phyloP scores from a whole-genome alignment of 495 filamentous ascomycete species.

The Recurvomyces mirabilis region DNA sequence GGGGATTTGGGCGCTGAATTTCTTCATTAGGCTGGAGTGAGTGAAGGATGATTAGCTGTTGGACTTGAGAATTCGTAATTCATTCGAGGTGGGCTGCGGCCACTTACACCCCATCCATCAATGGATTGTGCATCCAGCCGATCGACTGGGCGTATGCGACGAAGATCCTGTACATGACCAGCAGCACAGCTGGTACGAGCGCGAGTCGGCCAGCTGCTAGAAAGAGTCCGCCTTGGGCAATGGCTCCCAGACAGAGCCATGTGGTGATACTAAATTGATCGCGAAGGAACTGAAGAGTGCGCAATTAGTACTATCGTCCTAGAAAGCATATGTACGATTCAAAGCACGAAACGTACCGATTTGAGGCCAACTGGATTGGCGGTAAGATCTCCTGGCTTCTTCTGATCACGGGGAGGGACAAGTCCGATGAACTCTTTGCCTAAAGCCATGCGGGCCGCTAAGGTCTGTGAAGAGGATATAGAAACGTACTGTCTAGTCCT shows the following conservation, averaged over 20 bases:
- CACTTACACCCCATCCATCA: conserved; percentile 26
- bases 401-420: background rate
- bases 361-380: too few relatives aligned
- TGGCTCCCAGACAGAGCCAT: conserved; percentile 37
- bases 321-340: background rate
- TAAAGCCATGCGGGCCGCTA: too few relatives aligned
- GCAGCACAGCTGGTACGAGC: conserved; percentile 27
- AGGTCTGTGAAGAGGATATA: too few relatives aligned
- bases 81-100: too few relatives aligned
- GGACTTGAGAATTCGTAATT: too few relatives aligned
- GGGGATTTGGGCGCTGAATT: conserved; percentile 31
- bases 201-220: conserved; percentile 30
- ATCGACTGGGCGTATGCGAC: conserved; percentile 23
- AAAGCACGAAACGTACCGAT: too few relatives aligned
- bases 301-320: background rate
- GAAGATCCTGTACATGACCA: conserved; percentile 24
- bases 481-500: too few relatives aligned
- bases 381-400: background rate
- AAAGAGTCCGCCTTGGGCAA: conserved; percentile 31
- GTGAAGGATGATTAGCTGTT: background rate
- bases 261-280: conserved; percentile 31
- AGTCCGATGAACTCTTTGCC: conserved; percentile 3
- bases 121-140: conserved; percentile 29
- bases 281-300: conserved; percentile 10
- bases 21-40: conserved; percentile 21